These are phyloP conservation scores for Apiosordaria backusii DNA, from an alignment of 495 filamentous ascomycete genomes.

Conservation along the genomic window DNA sequence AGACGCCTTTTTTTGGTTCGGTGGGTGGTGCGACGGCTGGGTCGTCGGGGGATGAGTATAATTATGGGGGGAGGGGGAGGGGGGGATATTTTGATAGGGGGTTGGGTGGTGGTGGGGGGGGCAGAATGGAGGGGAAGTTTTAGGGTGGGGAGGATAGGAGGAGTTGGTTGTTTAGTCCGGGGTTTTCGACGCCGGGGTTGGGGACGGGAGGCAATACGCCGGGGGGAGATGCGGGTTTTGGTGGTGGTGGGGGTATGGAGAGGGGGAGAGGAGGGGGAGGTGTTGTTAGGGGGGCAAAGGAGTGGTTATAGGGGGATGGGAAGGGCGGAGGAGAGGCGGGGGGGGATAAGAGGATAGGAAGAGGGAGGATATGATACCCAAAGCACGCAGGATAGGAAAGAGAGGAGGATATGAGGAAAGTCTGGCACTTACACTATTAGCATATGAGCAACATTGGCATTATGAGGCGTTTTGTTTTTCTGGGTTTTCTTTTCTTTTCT, in stretches of 20 bases:
- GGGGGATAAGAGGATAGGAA: neutral
- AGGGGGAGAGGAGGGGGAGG: slow-evolving; percentile 2
- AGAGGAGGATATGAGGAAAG: neutral
- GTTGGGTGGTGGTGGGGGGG: slow-evolving; percentile 19
- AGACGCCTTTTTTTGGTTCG: neutral
- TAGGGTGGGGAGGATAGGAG: slow-evolving; percentile 58
- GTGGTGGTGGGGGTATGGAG: slow-evolving; percentile 27
- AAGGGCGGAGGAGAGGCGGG: neutral
- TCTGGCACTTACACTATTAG: slow-evolving; percentile 1
- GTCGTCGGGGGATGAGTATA: slow-evolving; percentile 12
- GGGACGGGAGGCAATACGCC: slow-evolving; percentile 29
- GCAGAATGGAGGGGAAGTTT: slow-evolving; percentile 54
- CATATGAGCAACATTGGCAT: neutral
- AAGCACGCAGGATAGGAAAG: neutral
- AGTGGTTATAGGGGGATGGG: neutral
- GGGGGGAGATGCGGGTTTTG: slow-evolving; percentile 33
- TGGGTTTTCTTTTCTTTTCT: neutral
- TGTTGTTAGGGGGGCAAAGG: too few relatives aligned
- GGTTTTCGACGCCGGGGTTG: slow-evolving; percentile 50
- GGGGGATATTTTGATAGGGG: slow-evolving; percentile 46
- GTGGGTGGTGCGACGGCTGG: slow-evolving; percentile 2
- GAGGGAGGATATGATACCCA: neutral
- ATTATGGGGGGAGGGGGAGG: slow-evolving; percentile 25
- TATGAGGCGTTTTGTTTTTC: neutral
- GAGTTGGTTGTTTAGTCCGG: slow-evolving; percentile 57